Conservation (phyloP, 1,139 yeast genomes). For the Zhuliangozyma blackwelliae region DNA sequence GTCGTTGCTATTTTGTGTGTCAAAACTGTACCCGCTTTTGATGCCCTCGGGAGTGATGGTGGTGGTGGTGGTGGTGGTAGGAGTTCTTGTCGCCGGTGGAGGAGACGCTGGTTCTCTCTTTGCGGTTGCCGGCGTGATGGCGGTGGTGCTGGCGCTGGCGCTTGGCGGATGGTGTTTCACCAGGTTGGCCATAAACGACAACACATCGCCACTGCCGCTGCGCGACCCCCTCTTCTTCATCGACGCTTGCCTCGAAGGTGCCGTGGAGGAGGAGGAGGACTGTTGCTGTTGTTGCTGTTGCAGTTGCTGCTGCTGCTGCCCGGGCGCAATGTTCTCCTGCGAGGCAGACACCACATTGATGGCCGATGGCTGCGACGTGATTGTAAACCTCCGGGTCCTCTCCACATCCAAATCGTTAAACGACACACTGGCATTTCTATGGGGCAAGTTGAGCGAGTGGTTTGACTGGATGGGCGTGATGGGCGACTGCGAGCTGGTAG, state of each 20-base stretch:
- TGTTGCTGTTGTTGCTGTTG: too few species aligned
- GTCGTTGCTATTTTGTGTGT: neutral
- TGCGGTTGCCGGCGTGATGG: constrained; percentile 1
- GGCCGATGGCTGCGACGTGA: constrained; percentile 41
- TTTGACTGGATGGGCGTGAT: constrained; percentile 3
- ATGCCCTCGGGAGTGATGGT: constrained; percentile 7
- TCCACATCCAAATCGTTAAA: constrained; percentile 38
- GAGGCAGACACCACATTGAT: constrained; percentile 17
- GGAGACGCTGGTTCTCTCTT: too few species aligned
- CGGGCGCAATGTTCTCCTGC: constrained; percentile 8
- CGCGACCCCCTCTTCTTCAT: constrained; percentile 6
- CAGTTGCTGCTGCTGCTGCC: too few species aligned
- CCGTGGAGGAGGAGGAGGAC: constrained; percentile 3
- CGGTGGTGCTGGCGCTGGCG: constrained; percentile 1
- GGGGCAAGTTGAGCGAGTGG: neutral
- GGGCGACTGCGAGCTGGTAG: constrained; percentile 5
- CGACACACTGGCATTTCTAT: constrained; percentile 27
- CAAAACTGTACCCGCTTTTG: constrained; percentile 7
- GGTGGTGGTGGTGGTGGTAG: constrained; percentile 3
- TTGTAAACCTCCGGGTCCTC: constrained; percentile 40
- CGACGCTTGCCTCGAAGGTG: constrained; percentile 10
- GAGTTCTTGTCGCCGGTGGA: constrained; percentile 2
- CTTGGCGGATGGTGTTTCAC: constrained; percentile 2
- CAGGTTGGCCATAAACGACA: constrained; percentile 7
- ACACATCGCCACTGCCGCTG: constrained; percentile 7